Evolutionary conservation across 768 basidiomycete genomes (phyloP).

Genomic region (Termitomyces sp.): DNA sequence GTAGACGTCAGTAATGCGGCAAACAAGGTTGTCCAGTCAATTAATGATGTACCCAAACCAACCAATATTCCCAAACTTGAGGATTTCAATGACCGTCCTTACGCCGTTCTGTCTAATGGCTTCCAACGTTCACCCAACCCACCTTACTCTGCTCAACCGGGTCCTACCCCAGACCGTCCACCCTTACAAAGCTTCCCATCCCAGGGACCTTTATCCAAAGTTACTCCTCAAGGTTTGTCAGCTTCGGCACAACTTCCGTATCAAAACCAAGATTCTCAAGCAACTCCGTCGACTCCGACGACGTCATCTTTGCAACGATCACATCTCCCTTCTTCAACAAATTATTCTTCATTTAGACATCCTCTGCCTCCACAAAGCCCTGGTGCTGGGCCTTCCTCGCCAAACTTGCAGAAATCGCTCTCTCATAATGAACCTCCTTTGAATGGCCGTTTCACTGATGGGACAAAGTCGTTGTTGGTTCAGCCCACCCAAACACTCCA

Average conservation of each 20-base stretch:
- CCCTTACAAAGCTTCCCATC: conserved; percentile 19
- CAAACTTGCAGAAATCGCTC: conserved; percentile 24
- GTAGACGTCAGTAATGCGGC: conserved; percentile 68
- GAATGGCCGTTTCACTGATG: conserved; percentile 64
- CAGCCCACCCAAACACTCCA: conserved; percentile 38
- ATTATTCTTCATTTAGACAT: conserved; percentile 10
- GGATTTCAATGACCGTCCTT: conserved; percentile 39
- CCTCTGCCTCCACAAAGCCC: conserved; percentile 40
- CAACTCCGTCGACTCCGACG: conserved; percentile 23
- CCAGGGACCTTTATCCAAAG: conserved; percentile 17
- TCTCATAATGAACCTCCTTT: conserved; percentile 41
- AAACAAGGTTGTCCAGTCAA: conserved; percentile 45
- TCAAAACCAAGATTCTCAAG: conserved; percentile 20
- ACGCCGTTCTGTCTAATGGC: conserved; percentile 24
- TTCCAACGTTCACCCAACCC: conserved; percentile 26
- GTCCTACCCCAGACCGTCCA: conserved; percentile 16
- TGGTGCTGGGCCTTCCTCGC: conserved; percentile 49
- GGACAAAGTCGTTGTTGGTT: conserved; percentile 79
- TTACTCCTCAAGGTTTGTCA: conserved; percentile 4
- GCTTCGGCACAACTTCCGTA: conserved; percentile 17
- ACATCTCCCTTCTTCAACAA: conserved; percentile 15
- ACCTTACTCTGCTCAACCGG: conserved; percentile 27
- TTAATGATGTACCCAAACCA: conserved; percentile 55
- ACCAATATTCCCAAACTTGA: conserved; percentile 58
- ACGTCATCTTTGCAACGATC: conserved; percentile 17